phyloP scores from a whole-genome alignment of 2,329 filamentous ascomycete species.

The Cytospora mali region DNA sequence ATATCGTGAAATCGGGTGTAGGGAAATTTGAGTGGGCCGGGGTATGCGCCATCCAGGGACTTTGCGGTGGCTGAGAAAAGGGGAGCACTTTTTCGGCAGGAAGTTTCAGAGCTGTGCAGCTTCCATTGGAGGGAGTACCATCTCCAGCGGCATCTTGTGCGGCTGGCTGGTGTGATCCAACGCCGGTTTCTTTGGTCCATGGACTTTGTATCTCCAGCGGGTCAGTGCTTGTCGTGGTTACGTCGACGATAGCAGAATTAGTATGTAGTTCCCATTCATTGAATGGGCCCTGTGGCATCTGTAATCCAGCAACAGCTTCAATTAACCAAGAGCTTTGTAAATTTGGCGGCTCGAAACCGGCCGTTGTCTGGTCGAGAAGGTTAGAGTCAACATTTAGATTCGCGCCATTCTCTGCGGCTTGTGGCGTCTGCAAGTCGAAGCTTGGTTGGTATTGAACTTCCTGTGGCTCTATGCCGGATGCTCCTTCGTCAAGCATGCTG shows the following conservation, averaged over 20 bases:
- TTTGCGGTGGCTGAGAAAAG: slow-evolving; percentile 35
- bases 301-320: background rate
- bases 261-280: background rate
- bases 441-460: slow-evolving; percentile 4
- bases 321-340: slow-evolving; percentile 5
- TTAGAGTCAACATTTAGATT: background rate
- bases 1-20: slow-evolving; percentile 51
- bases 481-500: background rate
- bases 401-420: background rate
- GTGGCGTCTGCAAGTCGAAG: background rate
- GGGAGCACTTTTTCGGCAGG: slow-evolving; percentile 15
- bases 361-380: background rate
- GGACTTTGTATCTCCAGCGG: slow-evolving; percentile 1
- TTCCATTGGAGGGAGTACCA: slow-evolving; percentile 23
- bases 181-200: slow-evolving; percentile 3
- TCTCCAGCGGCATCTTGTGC: slow-evolving; percentile 4
- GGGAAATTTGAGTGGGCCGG: slow-evolving; percentile 36
- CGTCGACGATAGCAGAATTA: background rate
- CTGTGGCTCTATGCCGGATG: background rate
- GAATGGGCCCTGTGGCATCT: slow-evolving; percentile 1
- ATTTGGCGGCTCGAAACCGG: background rate
- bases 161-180: slow-evolving; percentile 20
- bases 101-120: slow-evolving; percentile 4
- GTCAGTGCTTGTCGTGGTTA: background rate
- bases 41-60: slow-evolving; percentile 24